Percentiles rank a stretch among this genome's conserved stretches.
Conservation (phyloP, 768 basidiomycete species). For the Hygrocybe punicea region DNA sequence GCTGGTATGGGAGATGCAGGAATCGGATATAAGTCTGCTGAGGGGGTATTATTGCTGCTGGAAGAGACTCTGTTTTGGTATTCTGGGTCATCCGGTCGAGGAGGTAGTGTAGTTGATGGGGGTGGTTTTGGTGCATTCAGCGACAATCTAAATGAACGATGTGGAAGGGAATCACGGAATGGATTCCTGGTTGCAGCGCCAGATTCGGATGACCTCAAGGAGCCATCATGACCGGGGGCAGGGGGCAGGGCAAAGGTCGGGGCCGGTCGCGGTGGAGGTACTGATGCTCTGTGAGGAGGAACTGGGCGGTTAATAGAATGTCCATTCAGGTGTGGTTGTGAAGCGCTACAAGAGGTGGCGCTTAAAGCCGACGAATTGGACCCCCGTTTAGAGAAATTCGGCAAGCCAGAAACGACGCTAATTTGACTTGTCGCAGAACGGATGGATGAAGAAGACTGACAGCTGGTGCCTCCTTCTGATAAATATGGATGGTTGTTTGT, state of each 20-base stretch:
- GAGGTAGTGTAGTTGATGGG: conserved; percentile 57
- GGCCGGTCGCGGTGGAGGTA: conserved; percentile 71
- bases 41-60: conserved; percentile 20
- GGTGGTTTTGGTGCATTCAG: conserved; percentile 62
- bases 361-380: conserved; percentile 51
- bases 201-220: conserved; percentile 7
- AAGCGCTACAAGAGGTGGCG: conserved; percentile 41
- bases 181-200: conserved; percentile 32
- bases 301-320: conserved; percentile 20
- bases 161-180: conserved; percentile 56
- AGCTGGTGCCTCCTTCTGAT: conserved; percentile 20
- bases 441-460: conserved; percentile 38
- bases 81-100: conserved; percentile 61
- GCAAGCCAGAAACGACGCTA: conserved; percentile 45
- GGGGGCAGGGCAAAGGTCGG: conserved; percentile 44
- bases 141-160: conserved; percentile 57
- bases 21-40: conserved; percentile 38
- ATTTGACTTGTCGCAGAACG: conserved; percentile 39
- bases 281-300: conserved; percentile 52
- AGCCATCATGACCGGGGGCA: conserved; percentile 10
- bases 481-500: conserved; percentile 32
- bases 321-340: conserved; percentile 24
- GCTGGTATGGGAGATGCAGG: conserved; percentile 46
- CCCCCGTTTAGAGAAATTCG: conserved; percentile 52
- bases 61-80: conserved; percentile 32